Percentiles rank a stretch among this genome's conserved stretches.
Evolutionary conservation across 495 filamentous ascomycete genomes (phyloP).

Genomic region (Evansstolkia leycettana): DNA sequence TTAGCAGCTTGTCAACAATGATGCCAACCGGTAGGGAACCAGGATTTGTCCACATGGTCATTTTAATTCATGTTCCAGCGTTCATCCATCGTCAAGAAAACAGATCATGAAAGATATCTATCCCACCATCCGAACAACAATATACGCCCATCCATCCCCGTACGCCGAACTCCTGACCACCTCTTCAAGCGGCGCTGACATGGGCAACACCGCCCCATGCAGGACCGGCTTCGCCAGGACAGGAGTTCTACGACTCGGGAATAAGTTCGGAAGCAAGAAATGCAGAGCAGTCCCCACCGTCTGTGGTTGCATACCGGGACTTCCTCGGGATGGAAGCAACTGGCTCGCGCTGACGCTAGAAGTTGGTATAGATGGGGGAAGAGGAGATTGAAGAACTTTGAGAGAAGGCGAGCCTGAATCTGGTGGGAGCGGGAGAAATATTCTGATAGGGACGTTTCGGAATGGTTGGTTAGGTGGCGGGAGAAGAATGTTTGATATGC

Average conservation of each 20-base stretch:
- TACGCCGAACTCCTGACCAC: conserved; percentile 72
- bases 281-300: conserved; percentile 77
- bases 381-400: conserved; percentile 57
- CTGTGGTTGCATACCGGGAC: conserved; percentile 43
- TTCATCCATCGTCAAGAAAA: no score
- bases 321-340: background rate
- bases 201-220: conserved; percentile 77
- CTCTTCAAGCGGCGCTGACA: conserved; percentile 74
- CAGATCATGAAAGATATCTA: no score
- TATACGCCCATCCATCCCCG: conserved; percentile 82
- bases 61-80: no score
- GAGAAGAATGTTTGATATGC: conserved; percentile 66
- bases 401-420: conserved; percentile 33
- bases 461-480: conserved; percentile 59
- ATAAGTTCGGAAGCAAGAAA: conserved; percentile 63
- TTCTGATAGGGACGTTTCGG: conserved; percentile 68
- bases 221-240: conserved; percentile 85
- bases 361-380: conserved; percentile 36
- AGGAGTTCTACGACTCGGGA: conserved; percentile 73
- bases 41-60: no score
- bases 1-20: no score
- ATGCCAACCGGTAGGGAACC: no score
- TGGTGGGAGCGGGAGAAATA: conserved; percentile 71
- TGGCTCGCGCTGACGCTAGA: conserved; percentile 13
- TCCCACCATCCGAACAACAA: conserved; percentile 67